These are phyloP conservation scores for Candolleomyces aberdarensis DNA, from an alignment of 768 basidiomycete species.

Conservation along the genomic window DNA sequence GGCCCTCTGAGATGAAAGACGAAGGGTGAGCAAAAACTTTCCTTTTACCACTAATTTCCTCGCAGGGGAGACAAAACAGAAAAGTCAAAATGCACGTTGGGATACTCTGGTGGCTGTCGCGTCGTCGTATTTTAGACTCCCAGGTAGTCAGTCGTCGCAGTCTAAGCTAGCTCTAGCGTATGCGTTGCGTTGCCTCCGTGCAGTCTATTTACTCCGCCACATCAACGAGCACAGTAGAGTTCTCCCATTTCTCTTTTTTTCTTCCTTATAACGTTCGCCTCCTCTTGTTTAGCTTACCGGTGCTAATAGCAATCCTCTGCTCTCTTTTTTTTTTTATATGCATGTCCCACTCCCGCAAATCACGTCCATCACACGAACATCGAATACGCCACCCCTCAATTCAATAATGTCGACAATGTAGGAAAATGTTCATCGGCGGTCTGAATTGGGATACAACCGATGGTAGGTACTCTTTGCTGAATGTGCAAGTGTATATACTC, in stretches of 20 bases:
- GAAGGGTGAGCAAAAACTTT: constrained; percentile 81
- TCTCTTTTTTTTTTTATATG: constrained; percentile 43
- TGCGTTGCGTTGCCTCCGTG: constrained; percentile 21
- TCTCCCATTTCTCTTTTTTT: constrained; percentile 43
- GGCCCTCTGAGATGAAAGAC: constrained; percentile 93
- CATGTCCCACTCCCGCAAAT: constrained; percentile 30
- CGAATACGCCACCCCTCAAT: constrained; percentile 12
- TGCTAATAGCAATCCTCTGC: constrained; percentile 67
- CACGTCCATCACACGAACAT: constrained; percentile 13
- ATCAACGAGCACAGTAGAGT: constrained; percentile 67
- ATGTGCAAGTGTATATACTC: constrained; percentile 33
- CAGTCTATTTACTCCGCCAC: constrained; percentile 65
- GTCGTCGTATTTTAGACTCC: constrained; percentile 44
- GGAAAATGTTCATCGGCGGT: constrained; percentile 99
- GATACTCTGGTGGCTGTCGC: constrained; percentile 8
- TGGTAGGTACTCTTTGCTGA: constrained; percentile 64
- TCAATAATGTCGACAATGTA: constrained; percentile 38
- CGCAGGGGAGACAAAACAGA: constrained; percentile 18
- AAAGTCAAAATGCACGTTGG: constrained; percentile 6
- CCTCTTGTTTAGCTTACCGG: constrained; percentile 65
- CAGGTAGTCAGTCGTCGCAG: constrained; percentile 54
- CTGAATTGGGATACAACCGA: constrained; percentile 99
- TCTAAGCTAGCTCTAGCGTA: constrained; percentile 77
- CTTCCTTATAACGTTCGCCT: constrained; percentile 47
- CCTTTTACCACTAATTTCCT: constrained; percentile 19